A percentile compares a stretch with the other conserved stretches of the same genome.
phyloP scores from a whole-genome alignment of 1,284 basidiomycete species.

The Porogramme epimiltina region DNA sequence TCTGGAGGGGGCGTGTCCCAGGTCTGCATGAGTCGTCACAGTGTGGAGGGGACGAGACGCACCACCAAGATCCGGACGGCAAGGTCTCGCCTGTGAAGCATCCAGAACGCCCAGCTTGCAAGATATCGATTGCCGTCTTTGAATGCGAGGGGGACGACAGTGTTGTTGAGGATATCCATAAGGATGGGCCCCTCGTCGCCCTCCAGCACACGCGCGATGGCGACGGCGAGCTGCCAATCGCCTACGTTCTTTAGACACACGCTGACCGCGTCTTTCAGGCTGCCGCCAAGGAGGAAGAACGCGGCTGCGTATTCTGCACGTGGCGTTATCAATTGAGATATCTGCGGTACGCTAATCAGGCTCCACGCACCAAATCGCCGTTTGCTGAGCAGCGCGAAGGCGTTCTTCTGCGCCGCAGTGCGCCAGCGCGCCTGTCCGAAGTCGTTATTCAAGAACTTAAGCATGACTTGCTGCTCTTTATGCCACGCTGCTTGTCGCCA shows the following conservation, averaged over 20 bases:
- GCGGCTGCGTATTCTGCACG: constrained; percentile 89
- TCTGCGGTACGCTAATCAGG: background rate
- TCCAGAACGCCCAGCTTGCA: constrained; percentile 97
- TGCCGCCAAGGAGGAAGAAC: constrained; percentile 93
- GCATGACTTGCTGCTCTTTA: constrained; percentile 87
- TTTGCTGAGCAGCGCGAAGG: constrained; percentile 90
- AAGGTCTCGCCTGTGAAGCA: constrained; percentile 81
- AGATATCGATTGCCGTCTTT: constrained; percentile 89
- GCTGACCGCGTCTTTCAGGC: constrained; percentile 88
- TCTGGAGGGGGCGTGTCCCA: constrained; percentile 44
- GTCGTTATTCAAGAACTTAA: constrained; percentile 92
- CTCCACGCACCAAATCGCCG: constrained; percentile 79
- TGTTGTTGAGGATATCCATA: constrained; percentile 66
- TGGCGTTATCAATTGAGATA: background rate
- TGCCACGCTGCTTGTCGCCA: constrained; percentile 97
- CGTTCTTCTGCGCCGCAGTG: constrained; percentile 95
- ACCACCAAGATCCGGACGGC: constrained; percentile 85
- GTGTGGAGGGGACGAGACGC: constrained; percentile 27
- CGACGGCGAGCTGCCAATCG: constrained; percentile 90
- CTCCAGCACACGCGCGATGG: constrained; percentile 84
- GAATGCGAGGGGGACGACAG: constrained; percentile 85
- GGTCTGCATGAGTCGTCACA: background rate
- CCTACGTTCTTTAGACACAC: constrained; percentile 88
- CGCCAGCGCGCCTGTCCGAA: constrained; percentile 87
- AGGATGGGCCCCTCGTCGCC: constrained; percentile 83